A percentile compares a stretch with the other conserved stretches of the same genome.
phyloP scores from a whole-genome alignment of 257 asterid genomes.

The Solanum peruvianum region DNA sequence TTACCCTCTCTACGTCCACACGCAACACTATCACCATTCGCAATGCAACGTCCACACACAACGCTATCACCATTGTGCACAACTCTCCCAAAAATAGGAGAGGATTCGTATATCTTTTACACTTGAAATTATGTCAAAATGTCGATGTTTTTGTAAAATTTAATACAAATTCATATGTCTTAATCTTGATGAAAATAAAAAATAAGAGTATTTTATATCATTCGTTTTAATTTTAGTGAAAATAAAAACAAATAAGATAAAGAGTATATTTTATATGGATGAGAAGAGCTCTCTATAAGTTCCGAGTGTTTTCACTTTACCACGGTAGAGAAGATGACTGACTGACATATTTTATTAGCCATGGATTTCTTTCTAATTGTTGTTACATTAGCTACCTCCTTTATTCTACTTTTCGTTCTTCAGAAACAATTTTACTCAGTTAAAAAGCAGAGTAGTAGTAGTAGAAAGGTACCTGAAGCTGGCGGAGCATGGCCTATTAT shows the following conservation, averaged over 20 bases:
- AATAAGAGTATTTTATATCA: no score
- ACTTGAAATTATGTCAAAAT: no score
- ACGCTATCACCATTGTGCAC: background rate
- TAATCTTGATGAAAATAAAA: no score
- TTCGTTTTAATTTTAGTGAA: no score
- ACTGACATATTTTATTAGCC: background rate
- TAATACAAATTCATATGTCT: no score
- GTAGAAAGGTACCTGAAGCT: background rate
- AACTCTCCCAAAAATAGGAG: background rate
- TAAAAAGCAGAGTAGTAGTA: background rate
- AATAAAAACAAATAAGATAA: no score
- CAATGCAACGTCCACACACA: background rate
- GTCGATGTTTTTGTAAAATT: no score
- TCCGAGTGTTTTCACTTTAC: background rate
- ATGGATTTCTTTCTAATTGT: background rate
- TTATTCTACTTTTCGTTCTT: background rate
- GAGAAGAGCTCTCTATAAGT: background rate
- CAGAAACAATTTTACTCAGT: background rate
- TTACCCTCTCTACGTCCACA: background rate
- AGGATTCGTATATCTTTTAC: no score
- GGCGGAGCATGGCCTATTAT: conserved; percentile 14
- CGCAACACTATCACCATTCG: background rate
- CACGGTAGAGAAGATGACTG: background rate
- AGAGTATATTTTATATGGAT: no score
- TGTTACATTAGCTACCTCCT: background rate